Conservation (phyloP, 176 grass and related monocot genomes). For the Triticum dicoccoides region DNA sequence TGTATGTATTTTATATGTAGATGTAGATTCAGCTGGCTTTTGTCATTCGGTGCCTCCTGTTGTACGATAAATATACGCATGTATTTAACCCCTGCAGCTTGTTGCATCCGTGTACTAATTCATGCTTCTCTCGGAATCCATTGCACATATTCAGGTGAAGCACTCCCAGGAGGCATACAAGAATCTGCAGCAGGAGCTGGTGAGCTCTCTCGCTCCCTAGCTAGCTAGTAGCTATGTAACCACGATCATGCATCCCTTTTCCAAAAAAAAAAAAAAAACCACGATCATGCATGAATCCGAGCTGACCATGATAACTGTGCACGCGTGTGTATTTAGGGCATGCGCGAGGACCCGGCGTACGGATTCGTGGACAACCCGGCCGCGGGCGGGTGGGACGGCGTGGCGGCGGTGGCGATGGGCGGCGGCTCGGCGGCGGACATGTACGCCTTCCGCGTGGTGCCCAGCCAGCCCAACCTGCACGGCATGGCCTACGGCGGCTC, state of each 20-base stretch:
- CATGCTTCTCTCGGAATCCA: background rate
- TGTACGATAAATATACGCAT: background rate
- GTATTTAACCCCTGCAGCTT: background rate
- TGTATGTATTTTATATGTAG: background rate
- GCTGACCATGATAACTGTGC: background rate
- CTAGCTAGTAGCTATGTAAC: background rate
- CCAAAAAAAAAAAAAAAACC: background rate
- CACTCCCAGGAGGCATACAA: conserved; percentile 73
- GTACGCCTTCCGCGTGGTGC: conserved; percentile 81
- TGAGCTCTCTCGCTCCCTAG: background rate
- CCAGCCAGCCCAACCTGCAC: conserved; percentile 88
- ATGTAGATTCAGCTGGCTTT: background rate
- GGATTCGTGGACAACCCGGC: conserved; percentile 72
- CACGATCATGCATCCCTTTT: background rate
- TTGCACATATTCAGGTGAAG: conserved; percentile 57
- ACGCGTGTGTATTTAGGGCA: conserved; percentile 24
- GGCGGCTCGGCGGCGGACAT: conserved; percentile 46
- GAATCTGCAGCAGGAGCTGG: conserved; percentile 74
- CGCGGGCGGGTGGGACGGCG: conserved; percentile 40
- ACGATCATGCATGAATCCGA: background rate
- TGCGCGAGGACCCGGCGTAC: conserved; percentile 73
- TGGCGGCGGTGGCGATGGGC: conserved; percentile 18
- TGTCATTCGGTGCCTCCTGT: background rate
- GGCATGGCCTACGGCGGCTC: conserved; percentile 69
- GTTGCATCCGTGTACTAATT: background rate